Conservation (phyloP, 306 rosid genomes). For the Inga laurina region DNA sequence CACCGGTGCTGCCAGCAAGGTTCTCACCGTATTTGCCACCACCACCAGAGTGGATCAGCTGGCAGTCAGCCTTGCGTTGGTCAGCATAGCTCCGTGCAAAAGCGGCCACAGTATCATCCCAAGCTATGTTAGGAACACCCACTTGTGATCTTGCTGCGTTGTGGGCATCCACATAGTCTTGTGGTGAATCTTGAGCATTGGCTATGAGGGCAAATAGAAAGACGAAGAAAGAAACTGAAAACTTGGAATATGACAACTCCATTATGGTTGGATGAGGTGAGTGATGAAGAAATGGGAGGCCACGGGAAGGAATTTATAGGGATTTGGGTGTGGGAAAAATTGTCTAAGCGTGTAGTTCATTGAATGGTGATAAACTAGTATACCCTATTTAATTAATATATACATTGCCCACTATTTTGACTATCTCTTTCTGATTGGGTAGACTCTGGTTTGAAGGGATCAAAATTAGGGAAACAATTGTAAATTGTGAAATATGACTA, state of each 20-base stretch:
- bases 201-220: neutral
- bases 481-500: too few relatives aligned
- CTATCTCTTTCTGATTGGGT: too few relatives aligned
- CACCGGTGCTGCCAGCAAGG: conserved; percentile 32
- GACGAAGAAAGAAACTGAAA: neutral
- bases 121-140: conserved; percentile 14
- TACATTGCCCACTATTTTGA: too few relatives aligned
- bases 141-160: conserved; percentile 29
- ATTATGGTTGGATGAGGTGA: neutral
- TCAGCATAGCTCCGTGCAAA: conserved; percentile 37
- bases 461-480: too few relatives aligned
- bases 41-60: conserved; percentile 31
- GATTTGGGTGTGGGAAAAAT: neutral
- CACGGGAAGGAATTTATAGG: neutral
- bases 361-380: too few relatives aligned
- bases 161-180: conserved; percentile 41
- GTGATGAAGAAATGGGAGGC: neutral
- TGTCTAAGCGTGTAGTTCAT: neutral
- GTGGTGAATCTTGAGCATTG: conserved; percentile 33
- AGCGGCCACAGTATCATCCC: conserved; percentile 19
- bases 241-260: neutral
- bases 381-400: too few relatives aligned
- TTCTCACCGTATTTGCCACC: conserved; percentile 45
- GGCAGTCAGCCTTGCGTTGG: conserved; percentile 23
- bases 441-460: too few relatives aligned